Conservation (phyloP, 1,284 basidiomycete genomes). For the Microbotryum lychnidis-dioicae region DNA sequence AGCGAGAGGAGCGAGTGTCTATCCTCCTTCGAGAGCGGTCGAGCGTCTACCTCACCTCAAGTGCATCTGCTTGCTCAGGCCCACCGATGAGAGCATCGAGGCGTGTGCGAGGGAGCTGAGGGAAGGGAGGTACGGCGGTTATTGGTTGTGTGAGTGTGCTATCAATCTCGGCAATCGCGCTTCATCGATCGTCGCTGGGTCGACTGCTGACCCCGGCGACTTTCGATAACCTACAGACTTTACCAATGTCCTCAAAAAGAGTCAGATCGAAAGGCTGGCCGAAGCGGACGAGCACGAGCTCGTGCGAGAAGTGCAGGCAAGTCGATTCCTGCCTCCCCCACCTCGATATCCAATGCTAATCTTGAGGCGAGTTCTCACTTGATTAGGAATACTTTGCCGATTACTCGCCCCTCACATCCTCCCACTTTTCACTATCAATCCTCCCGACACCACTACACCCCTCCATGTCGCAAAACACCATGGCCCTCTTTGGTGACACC, state of each 20-base stretch:
- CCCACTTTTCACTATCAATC: constrained; percentile 70
- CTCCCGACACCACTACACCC: constrained; percentile 46
- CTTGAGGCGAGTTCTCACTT: too few relatives aligned
- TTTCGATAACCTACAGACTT: constrained; percentile 57
- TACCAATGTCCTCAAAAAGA: constrained; percentile 84
- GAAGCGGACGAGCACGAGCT: constrained; percentile 94
- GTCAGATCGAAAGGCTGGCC: constrained; percentile 83
- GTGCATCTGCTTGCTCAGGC: constrained; percentile 87
- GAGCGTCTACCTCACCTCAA: constrained; percentile 92
- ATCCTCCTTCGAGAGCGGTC: constrained; percentile 41
- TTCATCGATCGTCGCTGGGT: constrained; percentile 6
- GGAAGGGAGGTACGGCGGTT: constrained; percentile 89
- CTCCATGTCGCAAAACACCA: constrained; percentile 33
- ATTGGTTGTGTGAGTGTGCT: constrained; percentile 90
- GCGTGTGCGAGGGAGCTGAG: constrained; percentile 74
- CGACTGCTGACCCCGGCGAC: not conserved
- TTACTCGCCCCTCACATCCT: constrained; percentile 77
- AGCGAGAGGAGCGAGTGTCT: not conserved
- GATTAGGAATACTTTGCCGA: constrained; percentile 98
- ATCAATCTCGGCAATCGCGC: constrained; percentile 41
- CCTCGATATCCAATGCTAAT: constrained; percentile 16
- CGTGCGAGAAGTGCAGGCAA: constrained; percentile 86
- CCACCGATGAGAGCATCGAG: constrained; percentile 68
- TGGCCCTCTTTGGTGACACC: constrained; percentile 32
- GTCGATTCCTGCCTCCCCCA: constrained; percentile 26